Evolutionary conservation across 352 stramenopile species (phyloP), one percentile per base, ranked within the genome.

Genomic region (Pythium insidiosum): DNA sequence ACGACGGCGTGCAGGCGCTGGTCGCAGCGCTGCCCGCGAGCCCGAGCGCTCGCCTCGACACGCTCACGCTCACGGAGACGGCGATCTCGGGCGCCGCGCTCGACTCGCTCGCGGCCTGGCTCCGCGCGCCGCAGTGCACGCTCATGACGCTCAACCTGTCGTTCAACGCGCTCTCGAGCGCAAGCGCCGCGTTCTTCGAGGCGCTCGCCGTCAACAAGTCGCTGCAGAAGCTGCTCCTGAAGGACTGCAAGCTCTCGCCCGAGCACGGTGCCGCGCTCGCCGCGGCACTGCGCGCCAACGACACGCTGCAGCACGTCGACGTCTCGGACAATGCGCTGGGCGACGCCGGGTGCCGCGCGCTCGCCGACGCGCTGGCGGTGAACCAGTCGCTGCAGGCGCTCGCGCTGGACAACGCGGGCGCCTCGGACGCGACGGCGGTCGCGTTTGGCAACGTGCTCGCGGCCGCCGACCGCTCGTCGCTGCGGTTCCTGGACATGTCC

Each of bases 301-400:
- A 44, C 43, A 57, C 72, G 19, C 53, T 92, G 33, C 40, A 57
- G 16, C 63, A 77, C 26, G 38, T 89, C 30, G 76, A 92, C 46
- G 22, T 89, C 16, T 86, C 74, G 23, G 72, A 89, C 45, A 92
- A 89, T 40, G 33, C 50, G n/a, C 41, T 88, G 21, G 76, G 63
- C 5, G 23, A 50, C 0, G 47, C 25, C 18, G 51, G 58, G 4
- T 75, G 61, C 31, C 53, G 35, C 24, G 57, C 66, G 6, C 50
- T 92, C 16, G 63, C 66, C 0, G 38, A 63, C 0, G 76, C 70
- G 6, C 56, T 90, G 15, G 25, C 45, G 43, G 22, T 38, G 29
- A 92, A 88, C 57, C 56, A 50, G 24, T 41, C 51, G 18, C 56
- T 92, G 13, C 47, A 63, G 38, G 47, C 54, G 11, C 43, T 92